Base-by-base conservation (phyloP, 1,284 basidiomycete species). In the Xerocomus nothofagi region DNA sequence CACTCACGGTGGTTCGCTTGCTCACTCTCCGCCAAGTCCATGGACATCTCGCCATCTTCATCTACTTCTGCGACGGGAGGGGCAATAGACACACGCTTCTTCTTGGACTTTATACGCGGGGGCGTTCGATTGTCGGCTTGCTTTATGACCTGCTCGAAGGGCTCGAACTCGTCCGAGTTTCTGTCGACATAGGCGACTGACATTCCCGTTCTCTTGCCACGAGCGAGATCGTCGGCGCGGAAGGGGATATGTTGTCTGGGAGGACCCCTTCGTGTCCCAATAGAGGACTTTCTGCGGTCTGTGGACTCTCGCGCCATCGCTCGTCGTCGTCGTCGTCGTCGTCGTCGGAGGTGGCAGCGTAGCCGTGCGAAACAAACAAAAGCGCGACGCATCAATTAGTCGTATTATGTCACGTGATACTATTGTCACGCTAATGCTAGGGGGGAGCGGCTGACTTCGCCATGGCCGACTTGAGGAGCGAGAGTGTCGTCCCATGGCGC, bases 131-230 rank as follows among this genome's bases (percentile, higher is more conserved):
- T 74, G 67, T 89, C 84, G 0, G 80, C 85, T 59, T 87, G 83
- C 41, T 77, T 73, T 55, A 94, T 81, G 60, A 93, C 75, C 57
- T 84, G 80, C 49, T 84, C 82, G 60, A 91, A 88, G 11, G 84
- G 84, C 68, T 95, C 92, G 65, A 91, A 91, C 10, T 92, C 94
- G 62, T 93, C 88, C 14, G 85, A 85, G 57, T 83, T 84, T 54
- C 81, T 80, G 44, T 84, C 80, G 43, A 91, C 81, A 63, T 83
- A 79, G 24, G 70, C 75, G 15, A 90, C 80, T 2, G 77, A 73
- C 45, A 88, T 75, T 3, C 88, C 88, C 0, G 87, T 91, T 64
- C 82, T 86, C 75, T 86, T 88, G 15, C 88, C 88, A 50, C 82
- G 84, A 39, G 78, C 77, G 17, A 80, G 78, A 57, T 90, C 82